Evolutionary conservation across 75 land plant genomes (phyloP).

Genomic region (Picea sitchensis): DNA sequence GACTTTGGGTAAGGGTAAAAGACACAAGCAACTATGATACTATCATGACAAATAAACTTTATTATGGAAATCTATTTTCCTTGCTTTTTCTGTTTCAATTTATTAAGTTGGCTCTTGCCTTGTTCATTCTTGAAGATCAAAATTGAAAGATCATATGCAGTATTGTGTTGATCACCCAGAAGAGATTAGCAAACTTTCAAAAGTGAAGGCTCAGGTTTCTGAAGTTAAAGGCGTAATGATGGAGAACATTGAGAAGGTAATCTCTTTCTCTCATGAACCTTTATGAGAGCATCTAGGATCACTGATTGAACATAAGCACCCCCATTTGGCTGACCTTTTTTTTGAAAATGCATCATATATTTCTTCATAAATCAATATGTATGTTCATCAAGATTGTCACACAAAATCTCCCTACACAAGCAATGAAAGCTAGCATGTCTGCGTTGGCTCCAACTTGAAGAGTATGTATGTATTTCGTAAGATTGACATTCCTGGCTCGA

Average conservation of each 20-base stretch:
- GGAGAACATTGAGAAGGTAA: conserved; percentile 77
- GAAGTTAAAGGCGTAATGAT: conserved; percentile 81
- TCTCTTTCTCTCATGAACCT: background rate
- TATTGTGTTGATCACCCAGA: conserved; percentile 72
- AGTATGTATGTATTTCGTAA: no score
- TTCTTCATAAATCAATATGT: no score
- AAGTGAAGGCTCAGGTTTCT: conserved; percentile 79
- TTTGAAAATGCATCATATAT: background rate
- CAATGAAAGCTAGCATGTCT: no score
- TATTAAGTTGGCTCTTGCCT: background rate
- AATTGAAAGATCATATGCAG: conserved; percentile 74
- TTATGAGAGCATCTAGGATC: background rate
- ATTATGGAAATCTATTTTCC: no score
- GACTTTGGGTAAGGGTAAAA: conserved; percentile 56
- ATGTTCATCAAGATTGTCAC: no score
- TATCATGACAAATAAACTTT: background rate
- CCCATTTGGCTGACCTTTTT: background rate
- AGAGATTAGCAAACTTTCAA: conserved; percentile 64
- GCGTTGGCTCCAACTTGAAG: no score
- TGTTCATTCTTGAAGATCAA: conserved; percentile 34
- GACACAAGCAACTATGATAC: background rate
- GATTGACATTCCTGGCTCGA: no score
- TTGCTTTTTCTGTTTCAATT: background rate
- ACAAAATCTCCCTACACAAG: no score
- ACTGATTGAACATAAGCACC: background rate